A percentile compares a stretch with the other conserved stretches of the same genome.
phyloP scores from a whole-genome alignment of 2,329 filamentous ascomycete species.

The Hypomyces perniciosus region DNA sequence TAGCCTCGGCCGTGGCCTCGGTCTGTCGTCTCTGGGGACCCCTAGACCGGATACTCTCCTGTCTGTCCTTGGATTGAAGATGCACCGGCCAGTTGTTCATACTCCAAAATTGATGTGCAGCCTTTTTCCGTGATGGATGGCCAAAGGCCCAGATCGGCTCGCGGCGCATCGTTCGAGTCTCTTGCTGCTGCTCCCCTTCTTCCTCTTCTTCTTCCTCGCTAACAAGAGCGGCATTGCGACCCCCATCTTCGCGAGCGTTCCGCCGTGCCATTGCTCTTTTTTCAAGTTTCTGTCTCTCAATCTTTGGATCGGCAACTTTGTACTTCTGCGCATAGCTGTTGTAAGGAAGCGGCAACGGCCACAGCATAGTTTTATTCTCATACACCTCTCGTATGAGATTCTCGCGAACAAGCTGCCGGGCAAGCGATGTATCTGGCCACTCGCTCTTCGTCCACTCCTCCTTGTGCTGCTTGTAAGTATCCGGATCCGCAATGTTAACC shows the following conservation, averaged over 20 bases:
- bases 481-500: slow-evolving; percentile 27
- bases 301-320: neutral
- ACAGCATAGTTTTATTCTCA: slow-evolving; percentile 37
- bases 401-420: slow-evolving; percentile 26
- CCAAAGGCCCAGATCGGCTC: slow-evolving; percentile 29
- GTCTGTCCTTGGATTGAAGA: slow-evolving; percentile 29
- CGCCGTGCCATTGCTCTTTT: too few species aligned
- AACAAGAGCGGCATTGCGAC: neutral
- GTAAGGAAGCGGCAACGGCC: slow-evolving; percentile 27
- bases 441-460: neutral
- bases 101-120: slow-evolving; percentile 33
- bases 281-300: neutral
- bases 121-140: slow-evolving; percentile 17
- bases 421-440: neutral
- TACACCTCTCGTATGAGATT: slow-evolving; percentile 39
- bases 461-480: slow-evolving; percentile 7
- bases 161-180: slow-evolving; percentile 16
- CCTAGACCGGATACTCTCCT: slow-evolving; percentile 21
- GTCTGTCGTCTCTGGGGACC: slow-evolving; percentile 4
- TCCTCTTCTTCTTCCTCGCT: slow-evolving; percentile 9
- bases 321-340: slow-evolving; percentile 3
- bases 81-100: slow-evolving; percentile 44
- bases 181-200: neutral
- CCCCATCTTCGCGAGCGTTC: too few species aligned
- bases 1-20: neutral